These are phyloP conservation scores for Fusarium lateritium DNA, from an alignment of 2,329 filamentous ascomycete species.

Conservation along the genomic window DNA sequence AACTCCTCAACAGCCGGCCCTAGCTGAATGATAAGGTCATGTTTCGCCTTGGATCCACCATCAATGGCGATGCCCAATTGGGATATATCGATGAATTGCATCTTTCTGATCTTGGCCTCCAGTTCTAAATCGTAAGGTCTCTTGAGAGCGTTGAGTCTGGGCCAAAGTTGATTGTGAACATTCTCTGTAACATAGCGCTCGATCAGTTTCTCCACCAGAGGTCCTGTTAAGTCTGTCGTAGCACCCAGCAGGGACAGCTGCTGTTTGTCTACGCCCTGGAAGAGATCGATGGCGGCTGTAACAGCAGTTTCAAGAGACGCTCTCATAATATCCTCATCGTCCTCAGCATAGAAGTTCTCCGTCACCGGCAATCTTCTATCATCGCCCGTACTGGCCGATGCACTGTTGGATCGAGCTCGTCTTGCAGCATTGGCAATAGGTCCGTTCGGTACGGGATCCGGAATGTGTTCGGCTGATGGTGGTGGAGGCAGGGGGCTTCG, in stretches of 20 bases:
- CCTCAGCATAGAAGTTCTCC: slow-evolving; percentile 82
- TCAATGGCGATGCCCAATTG: slow-evolving; percentile 92
- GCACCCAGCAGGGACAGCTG: slow-evolving; percentile 92
- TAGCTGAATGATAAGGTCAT: slow-evolving; percentile 83
- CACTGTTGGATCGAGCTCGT: slow-evolving; percentile 68
- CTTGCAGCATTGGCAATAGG: slow-evolving; percentile 70
- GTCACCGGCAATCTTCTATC: slow-evolving; percentile 62
- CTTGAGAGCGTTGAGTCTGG: slow-evolving; percentile 82
- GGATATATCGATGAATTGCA: slow-evolving; percentile 93
- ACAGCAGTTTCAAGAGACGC: slow-evolving; percentile 92
- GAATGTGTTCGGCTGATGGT: slow-evolving; percentile 72
- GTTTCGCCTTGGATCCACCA: slow-evolving; percentile 82
- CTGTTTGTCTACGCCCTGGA: slow-evolving; percentile 95
- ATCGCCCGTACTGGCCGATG: slow-evolving; percentile 54
- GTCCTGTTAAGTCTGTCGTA: slow-evolving; percentile 93
- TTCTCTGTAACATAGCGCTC: slow-evolving; percentile 96
- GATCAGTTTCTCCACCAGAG: slow-evolving; percentile 92
- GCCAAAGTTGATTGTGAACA: slow-evolving; percentile 90
- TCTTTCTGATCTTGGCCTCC: slow-evolving; percentile 90
- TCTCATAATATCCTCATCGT: slow-evolving; percentile 93
- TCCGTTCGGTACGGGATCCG: slow-evolving; percentile 71
- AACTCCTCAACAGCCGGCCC: slow-evolving; percentile 89
- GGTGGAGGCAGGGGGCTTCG: slow-evolving; percentile 87
- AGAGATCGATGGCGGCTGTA: slow-evolving; percentile 93
- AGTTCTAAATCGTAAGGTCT: slow-evolving; percentile 88